Base-by-base conservation (phyloP, 495 filamentous ascomycete genomes). In the Trichoderma parareesei region DNA sequence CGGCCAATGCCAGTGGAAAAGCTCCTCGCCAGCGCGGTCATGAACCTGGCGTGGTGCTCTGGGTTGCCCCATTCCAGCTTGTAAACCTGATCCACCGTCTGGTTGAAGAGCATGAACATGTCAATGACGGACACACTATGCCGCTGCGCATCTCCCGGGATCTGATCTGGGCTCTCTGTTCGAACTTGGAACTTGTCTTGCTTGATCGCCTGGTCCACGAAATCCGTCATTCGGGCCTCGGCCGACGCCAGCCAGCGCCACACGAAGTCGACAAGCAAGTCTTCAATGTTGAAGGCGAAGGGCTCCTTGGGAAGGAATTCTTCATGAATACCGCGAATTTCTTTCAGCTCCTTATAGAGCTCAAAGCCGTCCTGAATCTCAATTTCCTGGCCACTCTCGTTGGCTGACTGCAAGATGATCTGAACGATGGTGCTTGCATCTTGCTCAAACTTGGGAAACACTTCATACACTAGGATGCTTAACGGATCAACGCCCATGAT, bases 111-210 rank as follows among this genome's bases (percentile, higher is more conserved):
- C 65, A 89, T 86, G 74, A 97, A 98, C 43, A 96, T 90, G 76
- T 99, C 95, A 60, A 97, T 90, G 4, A 94, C 86, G 33, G 92
- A 97, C 55, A 91, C 85, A 71, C 93, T 97, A 74, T 98, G 95
- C 27, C 94, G 84, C 72, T 93, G 86, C 33, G 93, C 88, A 71
- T 97, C 92, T 10, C 82, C 85, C 0, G 88, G 83, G 14, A 87
- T 79, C 11, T 85, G 80, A 0, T 82, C 80, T 4, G 80, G 72
- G 65, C 84, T 75, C 46, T 88, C 82, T 7, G 80, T 80, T 43
- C 89, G 81, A 60, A 94, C 84, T 61, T 80, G 79, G 72, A 97
- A 98, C 44, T 81, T 72, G 74, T 99, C 95, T 70, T 94, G 89
- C 75, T 89, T 92, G 69, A 94, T 87, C 20, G 95, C 93, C 70